Conservation (phyloP, 495 filamentous ascomycete genomes). For the Xylaria venustula region DNA sequence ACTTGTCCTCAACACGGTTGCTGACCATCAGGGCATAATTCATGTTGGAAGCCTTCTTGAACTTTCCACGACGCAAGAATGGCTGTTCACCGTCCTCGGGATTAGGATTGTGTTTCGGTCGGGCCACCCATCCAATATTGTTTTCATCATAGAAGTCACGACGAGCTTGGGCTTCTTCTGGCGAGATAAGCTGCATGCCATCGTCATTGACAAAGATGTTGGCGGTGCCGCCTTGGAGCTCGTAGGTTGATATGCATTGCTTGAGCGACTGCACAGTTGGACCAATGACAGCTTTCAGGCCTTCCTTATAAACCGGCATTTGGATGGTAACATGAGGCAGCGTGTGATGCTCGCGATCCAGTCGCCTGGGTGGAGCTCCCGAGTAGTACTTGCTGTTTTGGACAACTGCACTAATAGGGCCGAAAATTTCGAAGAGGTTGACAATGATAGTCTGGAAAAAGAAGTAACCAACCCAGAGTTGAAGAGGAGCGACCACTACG, state of each 20-base stretch:
- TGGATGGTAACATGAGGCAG: slow-evolving; percentile 74
- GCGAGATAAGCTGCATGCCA: slow-evolving; percentile 59
- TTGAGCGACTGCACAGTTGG: slow-evolving; percentile 63
- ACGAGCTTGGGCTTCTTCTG: slow-evolving; percentile 54
- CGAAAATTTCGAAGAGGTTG: slow-evolving; percentile 57
- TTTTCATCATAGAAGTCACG: slow-evolving; percentile 65
- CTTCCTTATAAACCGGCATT: slow-evolving; percentile 75
- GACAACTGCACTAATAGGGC: slow-evolving; percentile 56
- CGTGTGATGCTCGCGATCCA: slow-evolving; percentile 37
- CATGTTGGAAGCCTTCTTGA: slow-evolving; percentile 77
- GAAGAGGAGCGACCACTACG: slow-evolving; percentile 42
- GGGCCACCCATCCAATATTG: slow-evolving; percentile 61
- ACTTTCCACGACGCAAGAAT: slow-evolving; percentile 63
- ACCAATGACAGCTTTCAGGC: slow-evolving; percentile 58
- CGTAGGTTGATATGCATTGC: slow-evolving; percentile 65
- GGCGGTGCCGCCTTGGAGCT: slow-evolving; percentile 66
- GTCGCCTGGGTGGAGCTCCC: slow-evolving; percentile 48
- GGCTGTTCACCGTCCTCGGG: slow-evolving; percentile 29
- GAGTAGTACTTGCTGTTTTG: slow-evolving; percentile 63
- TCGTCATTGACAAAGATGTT: slow-evolving; percentile 74
- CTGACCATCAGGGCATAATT: slow-evolving; percentile 63
- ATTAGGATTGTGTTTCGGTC: slow-evolving; percentile 59
- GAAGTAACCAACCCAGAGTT: slow-evolving; percentile 61
- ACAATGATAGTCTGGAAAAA: slow-evolving; percentile 60
- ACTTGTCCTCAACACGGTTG: slow-evolving; percentile 59